Conservation (phyloP, 1,284 basidiomycete species). For the Abortiporus biennis region DNA sequence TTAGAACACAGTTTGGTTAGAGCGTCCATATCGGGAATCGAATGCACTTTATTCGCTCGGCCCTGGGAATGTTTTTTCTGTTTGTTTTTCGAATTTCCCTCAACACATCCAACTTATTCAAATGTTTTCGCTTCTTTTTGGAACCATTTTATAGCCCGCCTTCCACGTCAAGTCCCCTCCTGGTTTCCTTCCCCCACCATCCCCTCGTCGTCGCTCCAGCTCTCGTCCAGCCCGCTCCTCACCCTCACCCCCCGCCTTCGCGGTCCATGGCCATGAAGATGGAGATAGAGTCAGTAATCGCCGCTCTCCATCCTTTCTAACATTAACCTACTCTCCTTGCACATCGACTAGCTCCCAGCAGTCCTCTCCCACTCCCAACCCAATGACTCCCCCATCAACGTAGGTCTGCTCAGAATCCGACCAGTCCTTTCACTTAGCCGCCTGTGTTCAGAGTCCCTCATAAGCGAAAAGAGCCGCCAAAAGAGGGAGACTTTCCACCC, state of each 20-base stretch:
- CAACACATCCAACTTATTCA: constrained; percentile 25
- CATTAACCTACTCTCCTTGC: not conserved
- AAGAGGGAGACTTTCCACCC: constrained; percentile 16
- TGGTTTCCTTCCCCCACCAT: constrained; percentile 14
- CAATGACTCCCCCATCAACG: constrained; percentile 17
- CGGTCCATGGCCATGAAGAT: constrained; percentile 6
- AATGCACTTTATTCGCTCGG: constrained; percentile 17
- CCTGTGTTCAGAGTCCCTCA: constrained; percentile 23
- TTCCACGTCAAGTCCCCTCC: constrained; percentile 22
- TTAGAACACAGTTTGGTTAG: too few species aligned
- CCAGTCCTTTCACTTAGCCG: not conserved
- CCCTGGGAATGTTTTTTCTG: constrained; percentile 26
- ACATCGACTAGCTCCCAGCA: not conserved
- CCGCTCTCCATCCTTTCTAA: not conserved
- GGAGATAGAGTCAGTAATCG: constrained; percentile 17
- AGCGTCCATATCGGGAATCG: constrained; percentile 18
- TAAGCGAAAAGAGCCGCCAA: constrained; percentile 35
- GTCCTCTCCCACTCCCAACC: not conserved
- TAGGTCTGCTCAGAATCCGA: constrained; percentile 11
- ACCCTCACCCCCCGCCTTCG: constrained; percentile 2
- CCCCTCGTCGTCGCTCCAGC: constrained; percentile 4
- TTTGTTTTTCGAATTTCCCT: constrained; percentile 29
- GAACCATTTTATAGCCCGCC: constrained; percentile 23
- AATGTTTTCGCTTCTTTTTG: constrained; percentile 29
- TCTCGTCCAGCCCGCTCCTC: not conserved